Evolutionary conservation across 2,329 filamentous ascomycete species (phyloP), one percentile per base, ranked within the genome.

Genomic region (Fusarium sp.): DNA sequence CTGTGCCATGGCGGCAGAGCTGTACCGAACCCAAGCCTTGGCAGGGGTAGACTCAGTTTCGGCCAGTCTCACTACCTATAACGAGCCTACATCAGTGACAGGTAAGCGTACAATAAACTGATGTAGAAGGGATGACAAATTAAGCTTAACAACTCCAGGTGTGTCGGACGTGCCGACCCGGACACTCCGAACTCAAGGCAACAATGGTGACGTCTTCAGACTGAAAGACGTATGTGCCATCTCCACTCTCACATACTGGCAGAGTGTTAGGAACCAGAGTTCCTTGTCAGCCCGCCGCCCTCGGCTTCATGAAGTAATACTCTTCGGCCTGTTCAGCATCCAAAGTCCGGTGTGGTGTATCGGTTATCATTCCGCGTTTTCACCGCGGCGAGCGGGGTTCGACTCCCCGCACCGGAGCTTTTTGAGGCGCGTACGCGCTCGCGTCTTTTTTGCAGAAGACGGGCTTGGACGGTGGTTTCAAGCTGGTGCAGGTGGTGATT

Each of bases 311-410:
- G 6, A 33, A 14, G n/a, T 4, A 7, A 20, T 33, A 54, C 29
- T 54, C 50, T 22, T 33, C 29, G 50, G 29, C 50, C 50, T 31
- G 27, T 20, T 33, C 29, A 54, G 50, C 50, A 54, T 54, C 50
- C 27, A 54, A 14, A 20, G 29, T 54, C 50, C 56, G 56, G 56
- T 59, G 56, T 59, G 56, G 56, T 59, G 56, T 59, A 59, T 59
- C 56, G 56, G 56, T 40, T 59, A 59, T 38, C 56, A 59, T 59
- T 59, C 56, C 56, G 56, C 56, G 56, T 59, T 59, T 59, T 59
- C 56, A 59, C 56, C 56, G 56, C 56, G 56, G 56, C 56, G 56
- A 38, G 56, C 56, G 56, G 56, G 56, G 56, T 59, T 59, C 56
- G 56, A 59, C 56, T 59, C 56, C 56, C 56, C 56, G 56, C 56